Base-by-base conservation (phyloP, 208 protist genomes). In the Acanthamoeba sp. region DNA sequence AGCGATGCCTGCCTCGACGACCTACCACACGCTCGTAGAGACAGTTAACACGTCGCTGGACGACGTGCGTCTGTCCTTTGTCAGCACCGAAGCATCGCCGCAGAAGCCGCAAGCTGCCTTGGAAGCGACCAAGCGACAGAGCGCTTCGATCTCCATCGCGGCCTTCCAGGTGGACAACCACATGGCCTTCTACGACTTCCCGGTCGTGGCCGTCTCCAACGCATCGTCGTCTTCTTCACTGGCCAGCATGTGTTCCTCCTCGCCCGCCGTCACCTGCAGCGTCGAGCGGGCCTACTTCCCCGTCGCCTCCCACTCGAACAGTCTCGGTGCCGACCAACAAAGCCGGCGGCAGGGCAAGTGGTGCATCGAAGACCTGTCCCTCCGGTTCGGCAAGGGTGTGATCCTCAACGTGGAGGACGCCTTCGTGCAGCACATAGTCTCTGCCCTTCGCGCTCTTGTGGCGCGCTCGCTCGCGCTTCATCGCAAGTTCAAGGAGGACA, bases 141-240 rank as follows among this genome's bases (percentile, higher is more conserved):
- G 32, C 16, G 55, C 29, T 2, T 62, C 29, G 84, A 45, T 91
- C 1, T 62, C 50, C 22, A 71, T 91, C 12, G 6, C 55, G 3
- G 38, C 84, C 27, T 66, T 91, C 59, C 84, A 91, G n/a, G 50
- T 91, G 5, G 84, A 91, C 59, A 91, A 91, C 38, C 84, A 91
- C 40, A 62, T 91, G 84, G n/a, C 50, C 59, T 71, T 91, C 55
- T 91, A 42, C 29, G 84, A 71, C 59, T 91, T 91, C 59, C 84
- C 84, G 7, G 84, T 91, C 10, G 84, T 91, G 50, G 50, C 52
- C 4, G 7, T 69, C 29, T 69, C 84, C 84, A 48, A 36, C 34
- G 36, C 82, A 20, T n/a, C 42, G 16, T 89, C 82, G 27, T 64
- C 82, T 4, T 80, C 71, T 9, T 80, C 71, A 9, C 62, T 27